Evolutionary conservation across 2,329 filamentous ascomycete genomes (phyloP).

Genomic region (Trichophaea hybrida): DNA sequence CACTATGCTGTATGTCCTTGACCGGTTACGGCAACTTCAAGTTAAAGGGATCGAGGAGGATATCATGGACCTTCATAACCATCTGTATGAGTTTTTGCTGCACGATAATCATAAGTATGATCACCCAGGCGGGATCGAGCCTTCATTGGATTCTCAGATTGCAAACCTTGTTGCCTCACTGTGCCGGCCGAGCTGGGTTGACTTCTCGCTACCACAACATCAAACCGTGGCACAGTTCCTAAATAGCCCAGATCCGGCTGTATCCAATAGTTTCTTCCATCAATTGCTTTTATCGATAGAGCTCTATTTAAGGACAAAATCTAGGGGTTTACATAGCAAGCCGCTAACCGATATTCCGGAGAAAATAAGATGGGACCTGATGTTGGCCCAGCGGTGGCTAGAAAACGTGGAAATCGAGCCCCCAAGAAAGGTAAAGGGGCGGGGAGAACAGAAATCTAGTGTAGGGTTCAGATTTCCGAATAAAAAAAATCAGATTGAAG

Average conservation of each 20-base stretch:
- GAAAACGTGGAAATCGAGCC: conserved; percentile 54
- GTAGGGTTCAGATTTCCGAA: conserved; percentile 50
- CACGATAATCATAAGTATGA: conserved; percentile 50
- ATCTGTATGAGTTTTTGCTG: conserved; percentile 54
- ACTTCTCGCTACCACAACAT: conserved; percentile 55
- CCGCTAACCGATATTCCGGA: conserved; percentile 53
- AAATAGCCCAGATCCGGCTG: conserved; percentile 41
- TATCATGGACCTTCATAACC: conserved; percentile 34
- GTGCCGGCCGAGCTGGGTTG: conserved; percentile 56
- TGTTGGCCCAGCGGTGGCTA: conserved; percentile 58
- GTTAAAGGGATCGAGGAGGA: conserved; percentile 32
- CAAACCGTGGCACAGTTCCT: conserved; percentile 63
- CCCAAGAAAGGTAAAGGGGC: conserved; percentile 36
- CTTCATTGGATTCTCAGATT: conserved; percentile 53
- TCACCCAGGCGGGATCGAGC: conserved; percentile 37
- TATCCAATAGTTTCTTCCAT: conserved; percentile 56
- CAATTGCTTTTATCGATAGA: conserved; percentile 62
- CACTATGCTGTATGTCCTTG: conserved; percentile 32
- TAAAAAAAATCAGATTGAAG: conserved; percentile 53
- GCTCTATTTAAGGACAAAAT: conserved; percentile 53
- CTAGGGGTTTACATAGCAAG: conserved; percentile 36
- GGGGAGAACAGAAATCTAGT: conserved; percentile 35
- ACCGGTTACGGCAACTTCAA: conserved; percentile 34
- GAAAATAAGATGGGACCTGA: conserved; percentile 56
- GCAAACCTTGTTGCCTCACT: conserved; percentile 56